phyloP scores from a whole-genome alignment of 331 rosid species.

The Malus hybrid region DNA sequence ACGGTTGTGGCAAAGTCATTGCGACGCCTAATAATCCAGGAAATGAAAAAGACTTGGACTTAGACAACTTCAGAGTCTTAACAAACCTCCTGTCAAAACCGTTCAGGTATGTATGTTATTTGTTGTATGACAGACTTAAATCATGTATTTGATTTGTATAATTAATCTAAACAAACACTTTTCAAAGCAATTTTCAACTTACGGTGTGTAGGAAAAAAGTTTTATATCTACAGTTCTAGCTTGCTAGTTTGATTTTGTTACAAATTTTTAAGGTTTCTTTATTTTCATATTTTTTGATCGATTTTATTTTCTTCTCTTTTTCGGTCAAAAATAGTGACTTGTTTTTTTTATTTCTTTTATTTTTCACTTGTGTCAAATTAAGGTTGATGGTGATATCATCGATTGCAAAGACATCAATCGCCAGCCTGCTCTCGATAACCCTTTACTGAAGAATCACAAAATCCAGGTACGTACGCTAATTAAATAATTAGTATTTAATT shows the following conservation, averaged over 20 bases:
- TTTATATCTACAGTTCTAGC: background rate
- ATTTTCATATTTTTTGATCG: too few species aligned
- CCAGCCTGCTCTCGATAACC: constrained; percentile 14
- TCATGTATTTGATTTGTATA: background rate
- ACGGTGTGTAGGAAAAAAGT: background rate
- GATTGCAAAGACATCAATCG: constrained; percentile 13
- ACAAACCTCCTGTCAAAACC: background rate
- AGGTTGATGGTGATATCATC: constrained; percentile 5
- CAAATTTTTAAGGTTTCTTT: too few species aligned
- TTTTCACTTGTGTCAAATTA: background rate
- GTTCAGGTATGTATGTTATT: background rate
- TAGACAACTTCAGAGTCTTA: constrained; percentile 1
- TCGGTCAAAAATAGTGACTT: background rate
- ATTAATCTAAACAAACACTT: too few species aligned
- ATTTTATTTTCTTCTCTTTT: background rate
- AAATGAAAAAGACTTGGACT: background rate
- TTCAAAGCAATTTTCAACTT: background rate
- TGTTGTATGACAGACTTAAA: background rate
- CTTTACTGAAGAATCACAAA: constrained; percentile 13
- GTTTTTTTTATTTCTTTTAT: background rate
- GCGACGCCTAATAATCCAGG: background rate
- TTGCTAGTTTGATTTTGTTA: background rate
- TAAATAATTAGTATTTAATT: background rate
- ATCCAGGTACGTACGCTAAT: constrained; percentile 5
- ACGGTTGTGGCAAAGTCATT: background rate